These are phyloP conservation scores for Picochlorum sp. DNA, from an alignment of 139 green algal genomes.

Conservation along the genomic window DNA sequence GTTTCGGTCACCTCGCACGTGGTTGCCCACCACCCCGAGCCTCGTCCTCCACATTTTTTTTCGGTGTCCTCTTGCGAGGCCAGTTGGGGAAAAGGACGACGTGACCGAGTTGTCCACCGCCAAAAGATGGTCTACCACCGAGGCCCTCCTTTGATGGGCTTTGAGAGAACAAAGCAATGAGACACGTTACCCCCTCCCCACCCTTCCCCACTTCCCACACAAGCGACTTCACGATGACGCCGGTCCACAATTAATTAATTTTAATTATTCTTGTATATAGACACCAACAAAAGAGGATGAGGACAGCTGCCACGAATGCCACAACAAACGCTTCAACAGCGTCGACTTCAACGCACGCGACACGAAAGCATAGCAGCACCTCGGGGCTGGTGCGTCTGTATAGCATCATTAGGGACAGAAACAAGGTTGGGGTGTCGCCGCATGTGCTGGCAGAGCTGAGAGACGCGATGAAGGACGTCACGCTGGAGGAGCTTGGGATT, in stretches of 20 bases:
- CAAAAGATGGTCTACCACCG: neutral
- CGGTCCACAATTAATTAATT: no score
- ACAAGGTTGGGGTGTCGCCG: neutral
- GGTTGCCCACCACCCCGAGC: neutral
- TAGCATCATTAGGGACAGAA: neutral
- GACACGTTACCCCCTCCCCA: no score
- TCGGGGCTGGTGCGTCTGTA: neutral
- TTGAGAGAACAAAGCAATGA: no score
- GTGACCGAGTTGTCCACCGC: neutral
- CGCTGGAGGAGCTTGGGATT: neutral
- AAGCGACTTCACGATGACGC: no score
- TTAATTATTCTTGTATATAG: no score
- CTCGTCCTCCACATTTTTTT: neutral
- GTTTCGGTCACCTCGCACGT: neutral
- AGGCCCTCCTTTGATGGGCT: neutral
- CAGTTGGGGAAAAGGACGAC: neutral
- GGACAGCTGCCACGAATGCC: no score
- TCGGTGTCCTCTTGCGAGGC: no score
- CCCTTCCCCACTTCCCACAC: no score
- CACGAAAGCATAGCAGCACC: neutral
- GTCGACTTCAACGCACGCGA: conserved; percentile 27
- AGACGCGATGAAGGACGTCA: neutral
- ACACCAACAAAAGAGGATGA: no score
- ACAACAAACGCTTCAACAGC: no score
- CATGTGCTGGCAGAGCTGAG: conserved; percentile 1